A percentile compares a stretch with the other conserved stretches of the same genome.
Evolutionary conservation across 768 basidiomycete genomes (phyloP).

Genomic region (Auricularia sp.): DNA sequence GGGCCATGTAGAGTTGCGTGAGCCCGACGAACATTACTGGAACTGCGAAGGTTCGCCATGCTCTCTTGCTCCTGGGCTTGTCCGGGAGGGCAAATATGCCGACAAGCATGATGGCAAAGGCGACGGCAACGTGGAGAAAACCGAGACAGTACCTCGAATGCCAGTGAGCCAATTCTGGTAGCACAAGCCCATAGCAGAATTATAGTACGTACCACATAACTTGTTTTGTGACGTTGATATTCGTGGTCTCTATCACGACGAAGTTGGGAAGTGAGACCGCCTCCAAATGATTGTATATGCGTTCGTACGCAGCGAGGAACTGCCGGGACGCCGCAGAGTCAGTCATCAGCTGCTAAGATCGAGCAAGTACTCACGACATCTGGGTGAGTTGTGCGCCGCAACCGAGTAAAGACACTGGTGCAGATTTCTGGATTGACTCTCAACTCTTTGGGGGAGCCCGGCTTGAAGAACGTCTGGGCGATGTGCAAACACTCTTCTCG

Average conservation of each 20-base stretch:
- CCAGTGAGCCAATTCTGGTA: not conserved
- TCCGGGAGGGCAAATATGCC: conserved; percentile 19
- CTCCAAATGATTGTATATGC: conserved; percentile 23
- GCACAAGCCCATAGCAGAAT: not conserved
- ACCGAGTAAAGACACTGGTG: conserved; percentile 19
- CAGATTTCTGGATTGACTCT: conserved; percentile 17
- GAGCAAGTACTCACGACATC: conserved; percentile 20
- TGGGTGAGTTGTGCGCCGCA: conserved; percentile 25
- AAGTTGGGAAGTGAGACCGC: conserved; percentile 22
- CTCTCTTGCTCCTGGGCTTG: conserved; percentile 17
- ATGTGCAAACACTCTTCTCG: conserved; percentile 17
- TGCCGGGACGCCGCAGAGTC: conserved; percentile 5
- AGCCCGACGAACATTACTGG: conserved; percentile 21
- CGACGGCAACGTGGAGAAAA: conserved; percentile 16
- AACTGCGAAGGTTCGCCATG: conserved; percentile 24
- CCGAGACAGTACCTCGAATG: conserved; percentile 13
- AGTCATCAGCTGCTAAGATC: not conserved
- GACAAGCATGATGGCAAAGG: conserved; percentile 17
- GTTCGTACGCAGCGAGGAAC: conserved; percentile 28
- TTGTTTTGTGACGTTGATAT: conserved; percentile 29
- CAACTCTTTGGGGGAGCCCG: conserved; percentile 14
- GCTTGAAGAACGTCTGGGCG: conserved; percentile 16
- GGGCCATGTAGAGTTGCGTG: conserved; percentile 23
- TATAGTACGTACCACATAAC: conserved; percentile 21
- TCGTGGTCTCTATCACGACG: conserved; percentile 20